Evolutionary conservation across 805 yeast genomes (phyloP).

Genomic region (Zygotorulaspora florentina): DNA sequence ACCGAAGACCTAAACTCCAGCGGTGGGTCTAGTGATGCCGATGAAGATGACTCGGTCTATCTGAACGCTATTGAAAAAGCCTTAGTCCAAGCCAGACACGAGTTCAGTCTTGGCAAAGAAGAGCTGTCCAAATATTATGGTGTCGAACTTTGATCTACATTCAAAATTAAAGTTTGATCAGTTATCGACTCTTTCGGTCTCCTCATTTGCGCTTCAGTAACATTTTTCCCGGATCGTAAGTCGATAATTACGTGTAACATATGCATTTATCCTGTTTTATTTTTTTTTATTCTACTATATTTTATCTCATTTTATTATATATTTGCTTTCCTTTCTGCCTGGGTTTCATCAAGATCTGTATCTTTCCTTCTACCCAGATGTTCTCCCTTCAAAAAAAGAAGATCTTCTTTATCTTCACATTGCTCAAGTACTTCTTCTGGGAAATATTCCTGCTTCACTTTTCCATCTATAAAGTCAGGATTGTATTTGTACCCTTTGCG

Average conservation of each 20-base stretch:
- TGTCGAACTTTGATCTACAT: conserved; percentile 22
- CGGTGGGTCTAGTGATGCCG: conserved; percentile 29
- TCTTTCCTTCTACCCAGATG: conserved; percentile 52
- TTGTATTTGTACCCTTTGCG: conserved; percentile 83
- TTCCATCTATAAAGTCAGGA: conserved; percentile 71
- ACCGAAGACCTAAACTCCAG: conserved; percentile 7
- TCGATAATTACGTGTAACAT: conserved; percentile 9
- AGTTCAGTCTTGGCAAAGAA: conserved; percentile 42
- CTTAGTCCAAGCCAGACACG: conserved; percentile 45
- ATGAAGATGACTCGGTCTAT: conserved; percentile 38
- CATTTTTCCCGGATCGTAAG: neutral
- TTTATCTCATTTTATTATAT: neutral
- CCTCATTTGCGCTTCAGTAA: neutral
- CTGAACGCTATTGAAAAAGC: conserved; percentile 43
- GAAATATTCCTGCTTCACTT: conserved; percentile 67
- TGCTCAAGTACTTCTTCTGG: conserved; percentile 51
- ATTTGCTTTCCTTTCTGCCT: neutral
- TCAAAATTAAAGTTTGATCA: neutral
- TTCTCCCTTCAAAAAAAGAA: conserved; percentile 46
- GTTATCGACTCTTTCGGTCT: conserved; percentile 1
- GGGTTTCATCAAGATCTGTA: conserved; percentile 34
- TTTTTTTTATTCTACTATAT: neutral
- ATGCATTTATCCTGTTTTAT: conserved; percentile 5
- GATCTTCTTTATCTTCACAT: conserved; percentile 29
- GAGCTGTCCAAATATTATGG: conserved; percentile 48